Base-by-base conservation (phyloP, 2,329 filamentous ascomycete genomes). In the Paecilomyces dactylethromorphus region DNA sequence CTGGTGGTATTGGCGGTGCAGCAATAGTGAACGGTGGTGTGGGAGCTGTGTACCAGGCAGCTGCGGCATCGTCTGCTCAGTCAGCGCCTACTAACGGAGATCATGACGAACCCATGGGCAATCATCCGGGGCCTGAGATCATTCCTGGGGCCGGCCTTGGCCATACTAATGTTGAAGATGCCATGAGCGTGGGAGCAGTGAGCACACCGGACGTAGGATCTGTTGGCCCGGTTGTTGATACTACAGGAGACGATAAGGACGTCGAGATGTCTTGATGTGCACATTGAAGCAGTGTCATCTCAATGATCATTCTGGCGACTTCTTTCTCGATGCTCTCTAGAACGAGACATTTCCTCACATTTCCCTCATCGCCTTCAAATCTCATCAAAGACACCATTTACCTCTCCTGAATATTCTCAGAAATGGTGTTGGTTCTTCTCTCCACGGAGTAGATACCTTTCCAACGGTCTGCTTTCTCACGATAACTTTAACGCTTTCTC, bases 1-100 rank as follows among this genome's bases (percentile, higher is more conserved):
- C 67, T 54, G 68, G 62, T 15, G 69, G 62, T 35, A 65, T 73
- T 21, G 69, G 70, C 24, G 69, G 71, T 53, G 63, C 71, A 1
- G 71, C 72, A 18, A 68, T 71, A 7, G 55, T 72, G 15, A 70
- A 72, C 57, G 68, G 65, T 39, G 71, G 69, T 22, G 69, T 72
- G 6, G 67, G 65, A 7, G 69, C 69, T 10, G 69, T 68, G 15
- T 67, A 71, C 55, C 69, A 72, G 39, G 63, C 66, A 18, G 57
- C 67, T 1, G 58, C 63, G 29, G 58, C 66, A 32, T 59, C 62
- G 21, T 57, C 21, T 32, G 39, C 59, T 10, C 57, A 39, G n/a
- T 52, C 51, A 1, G 59, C 56, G 11, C 39, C 55, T 50, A 45
- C 53, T 18, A 22, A 56, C 6, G 49, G 55, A 7, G 60, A 59